Evolutionary conservation across 768 basidiomycete genomes (phyloP), one percentile per base, ranked within the genome.

Genomic region (Pisolithus albus): DNA sequence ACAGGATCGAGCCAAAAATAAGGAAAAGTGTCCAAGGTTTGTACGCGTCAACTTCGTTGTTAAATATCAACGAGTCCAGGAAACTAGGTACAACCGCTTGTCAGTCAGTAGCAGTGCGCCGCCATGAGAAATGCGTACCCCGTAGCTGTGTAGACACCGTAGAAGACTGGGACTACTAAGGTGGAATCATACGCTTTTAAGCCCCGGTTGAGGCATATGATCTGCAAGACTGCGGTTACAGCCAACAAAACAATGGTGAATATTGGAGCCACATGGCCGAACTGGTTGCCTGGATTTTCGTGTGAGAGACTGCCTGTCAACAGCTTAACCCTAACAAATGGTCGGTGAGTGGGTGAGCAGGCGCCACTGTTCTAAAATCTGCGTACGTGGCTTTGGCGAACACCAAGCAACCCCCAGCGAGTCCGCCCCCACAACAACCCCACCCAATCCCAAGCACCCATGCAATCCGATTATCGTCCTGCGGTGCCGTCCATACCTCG

Each of bases 361-460:
- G 48, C 15, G 50, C 28, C 37, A 46, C 48, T 16, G 48, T 11
- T 23, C 19, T 18, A 36, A 26, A 45, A 30, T 6, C 26, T 37
- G 62, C 67, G 50, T 39, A 68, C 67, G 58, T 68, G 8, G 68
- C 67, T 48, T 70, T 86, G 6, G 85, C 85, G 55, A 97, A 94
- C 3, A 98, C 91, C 52, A 98, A 74, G 67, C 84, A 88, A 39
- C 84, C 83, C 5, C 94, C 95, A 6, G 92, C 91, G 37, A 98
- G 72, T 34, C 91, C 86, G 11, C 94, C 94, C 32, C 94, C 93
- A 50, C 84, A 83, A 55, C 92, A 92, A 2, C 92, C 88, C 95
- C 94, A 97, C 1, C 85, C 86, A 46, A 98, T 91, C 13, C 93
- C 94, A 42, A 94, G 75, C 24, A 88, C 84, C 90, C 92, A 96